These are phyloP conservation scores for Tolypocladium capitatum DNA, from an alignment of 2,329 filamentous ascomycete genomes.

Conservation along the genomic window DNA sequence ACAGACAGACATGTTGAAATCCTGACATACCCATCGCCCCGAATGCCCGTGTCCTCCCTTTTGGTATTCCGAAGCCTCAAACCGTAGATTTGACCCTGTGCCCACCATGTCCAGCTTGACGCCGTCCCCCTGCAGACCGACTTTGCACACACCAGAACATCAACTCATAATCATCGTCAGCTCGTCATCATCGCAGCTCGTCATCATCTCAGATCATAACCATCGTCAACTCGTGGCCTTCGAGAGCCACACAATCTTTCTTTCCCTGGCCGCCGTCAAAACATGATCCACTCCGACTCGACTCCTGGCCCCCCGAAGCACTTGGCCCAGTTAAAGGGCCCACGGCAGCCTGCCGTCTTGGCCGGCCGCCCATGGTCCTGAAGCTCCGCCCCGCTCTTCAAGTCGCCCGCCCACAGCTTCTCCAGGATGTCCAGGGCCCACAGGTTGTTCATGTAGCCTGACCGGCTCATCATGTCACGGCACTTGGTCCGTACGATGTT, in stretches of 20 bases:
- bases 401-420: conserved; percentile 59
- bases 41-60: background rate
- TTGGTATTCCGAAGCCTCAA: background rate
- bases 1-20: background rate
- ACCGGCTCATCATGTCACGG: conserved; percentile 74
- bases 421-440: conserved; percentile 76
- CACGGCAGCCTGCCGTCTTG: conserved; percentile 24
- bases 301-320: conserved; percentile 42
- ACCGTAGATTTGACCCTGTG: background rate
- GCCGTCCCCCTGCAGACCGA: too few relatives aligned
- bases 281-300: conserved; percentile 56
- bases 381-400: conserved; percentile 21
- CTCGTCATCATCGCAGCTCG: too few relatives aligned
- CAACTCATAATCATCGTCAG: too few relatives aligned
- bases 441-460: conserved; percentile 88
- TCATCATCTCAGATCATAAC: too few relatives aligned
- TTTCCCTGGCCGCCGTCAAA: conserved; percentile 25
- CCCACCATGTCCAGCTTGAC: too few relatives aligned
- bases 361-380: conserved; percentile 13
- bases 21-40: background rate
- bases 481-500: conserved; percentile 68
- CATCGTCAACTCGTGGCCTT: too few relatives aligned
- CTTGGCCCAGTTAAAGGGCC: conserved; percentile 45
- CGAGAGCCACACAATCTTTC: too few relatives aligned
- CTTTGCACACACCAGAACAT: too few relatives aligned